Evolutionary conservation across 1,284 basidiomycete species (phyloP), one percentile per base, ranked within the genome.

Genomic region (Phylloboletellus chloephorus): DNA sequence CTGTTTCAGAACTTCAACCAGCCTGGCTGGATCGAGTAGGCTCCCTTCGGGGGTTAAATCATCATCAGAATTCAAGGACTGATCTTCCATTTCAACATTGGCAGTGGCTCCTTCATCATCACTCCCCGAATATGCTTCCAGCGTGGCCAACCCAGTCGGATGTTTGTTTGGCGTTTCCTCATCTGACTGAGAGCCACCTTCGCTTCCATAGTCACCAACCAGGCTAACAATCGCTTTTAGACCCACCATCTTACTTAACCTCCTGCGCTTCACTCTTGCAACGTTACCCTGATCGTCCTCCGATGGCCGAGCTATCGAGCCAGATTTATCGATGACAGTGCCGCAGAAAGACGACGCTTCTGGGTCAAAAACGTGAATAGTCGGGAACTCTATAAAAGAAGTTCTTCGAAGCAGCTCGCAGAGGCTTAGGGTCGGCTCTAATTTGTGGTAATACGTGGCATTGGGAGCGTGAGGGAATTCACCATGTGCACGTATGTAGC

Each of bases 331-430:
- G 8, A 85, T 66, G 24, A 85, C 52, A 8, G 65, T 67, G 5
- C 76, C 77, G 5, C 63, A 62, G 64, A 88, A 90, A 12, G 55
- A 62, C 5, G 58, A 66, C 1, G 57, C 64, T 7, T 58, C 66
- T 35, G 76, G 72, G 36, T 81, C 73, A 67, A 77, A 82, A 4
- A 93, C 63, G 37, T 88, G 78, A 30, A 94, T 76, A 0, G 78
- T 79, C 3, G 90, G 89, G 53, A 78, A 92, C 61, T 93, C 90
- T 31, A 86, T 71, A 55, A 88, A 88, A 24, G 76, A 69, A 37
- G 76, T 84, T 31, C 78, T 66, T 32, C 65, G 68, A 31, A 93
- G 65, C 6, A 72, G 63, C 7, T 60, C 52, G 6, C 62, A 56
- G 12, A 93, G 66, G 12, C 71, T 60, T 34, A 67, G 51, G 3